Evolutionary conservation across 768 basidiomycete species (phyloP).

Genomic region (Tulasnella sp.): DNA sequence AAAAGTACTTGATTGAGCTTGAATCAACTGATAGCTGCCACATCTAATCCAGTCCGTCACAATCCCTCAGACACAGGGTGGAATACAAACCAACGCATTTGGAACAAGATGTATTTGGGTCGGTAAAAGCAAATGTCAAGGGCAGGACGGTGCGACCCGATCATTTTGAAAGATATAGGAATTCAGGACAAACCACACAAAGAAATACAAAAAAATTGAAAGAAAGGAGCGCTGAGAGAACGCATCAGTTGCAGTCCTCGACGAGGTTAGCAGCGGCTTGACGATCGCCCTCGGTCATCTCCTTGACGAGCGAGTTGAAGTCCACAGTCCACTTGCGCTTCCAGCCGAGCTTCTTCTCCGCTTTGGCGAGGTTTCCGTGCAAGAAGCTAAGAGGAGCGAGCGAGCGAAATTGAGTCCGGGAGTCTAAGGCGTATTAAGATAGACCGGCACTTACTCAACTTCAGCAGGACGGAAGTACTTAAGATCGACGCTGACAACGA

Average conservation of each 20-base stretch:
- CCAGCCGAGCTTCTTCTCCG: constrained; percentile 87
- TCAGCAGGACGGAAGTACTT: constrained; percentile 94
- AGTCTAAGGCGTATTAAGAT: neutral
- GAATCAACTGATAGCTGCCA: too few species aligned
- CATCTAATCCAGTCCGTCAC: too few species aligned
- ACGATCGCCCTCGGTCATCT: constrained; percentile 89
- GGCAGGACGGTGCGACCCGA: neutral
- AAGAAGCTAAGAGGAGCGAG: constrained; percentile 61
- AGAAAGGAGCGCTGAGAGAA: neutral
- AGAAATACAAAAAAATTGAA: neutral
- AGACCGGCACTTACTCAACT: constrained; percentile 75
- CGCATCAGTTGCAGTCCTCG: constrained; percentile 75
- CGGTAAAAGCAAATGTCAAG: neutral
- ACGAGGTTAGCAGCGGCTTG: constrained; percentile 71
- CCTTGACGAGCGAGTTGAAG: constrained; percentile 82
- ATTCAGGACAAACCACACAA: neutral
- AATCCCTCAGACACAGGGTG: too few species aligned
- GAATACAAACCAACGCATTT: too few species aligned
- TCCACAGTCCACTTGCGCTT: constrained; percentile 80
- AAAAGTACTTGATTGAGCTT: too few species aligned
- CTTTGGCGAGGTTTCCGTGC: constrained; percentile 86
- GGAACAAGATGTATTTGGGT: neutral
- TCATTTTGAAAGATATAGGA: neutral
- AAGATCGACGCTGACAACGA: constrained; percentile 82
- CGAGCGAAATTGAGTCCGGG: neutral